Base-by-base conservation (phyloP, 2,329 filamentous ascomycete species). In the Eutypa lata region DNA sequence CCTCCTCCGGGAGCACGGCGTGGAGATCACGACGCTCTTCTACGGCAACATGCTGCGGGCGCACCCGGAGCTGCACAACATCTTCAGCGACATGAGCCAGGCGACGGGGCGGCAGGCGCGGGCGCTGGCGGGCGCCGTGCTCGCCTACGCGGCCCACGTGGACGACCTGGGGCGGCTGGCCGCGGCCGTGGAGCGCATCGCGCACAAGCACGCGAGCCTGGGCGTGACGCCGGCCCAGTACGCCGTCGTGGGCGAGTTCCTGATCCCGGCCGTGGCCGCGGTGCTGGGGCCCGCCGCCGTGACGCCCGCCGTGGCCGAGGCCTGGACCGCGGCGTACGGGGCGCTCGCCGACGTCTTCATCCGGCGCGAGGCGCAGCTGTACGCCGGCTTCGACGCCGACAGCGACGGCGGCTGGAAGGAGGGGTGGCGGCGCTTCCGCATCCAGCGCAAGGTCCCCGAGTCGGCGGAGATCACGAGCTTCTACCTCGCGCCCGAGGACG, bases 151-250 rank as follows among this genome's bases (percentile, higher is more conserved):
- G 47, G 73, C 77, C 33, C 78, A 90, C 69, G 87, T 92, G 64
- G 87, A 90, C 68, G 79, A 90, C 64, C 77, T 90, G 0, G 79
- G 77, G 46, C 80, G 75, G 19, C 76, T 91, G 4, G 68, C 68
- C 13, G 76, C 80, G 31, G 73, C 73, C 33, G 75, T 83, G 14
- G 85, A 90, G 68, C 81, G 86, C 62, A 91, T 93, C 58, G 86
- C 85, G 53, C 83, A 91, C 63, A 91, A 91, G 73, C 89, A 92
- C 65, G 87, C 79, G 22, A 87, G 83, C 1, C 77, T 92, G n/a
- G 83, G 82, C 65, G 81, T 92, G 63, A 73, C 76, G 57, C 78
- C 88, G 0, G 86, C 84, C 21, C 84, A 91, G 50, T 92, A 92
- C 66, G 71, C 76, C 49, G 79, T 90, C 31, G 88, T 92, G 2